A percentile compares a stretch with the other conserved stretches of the same genome.
Conservation (phyloP, 2,329 filamentous ascomycete genomes). For the Sporothrix inflata region DNA sequence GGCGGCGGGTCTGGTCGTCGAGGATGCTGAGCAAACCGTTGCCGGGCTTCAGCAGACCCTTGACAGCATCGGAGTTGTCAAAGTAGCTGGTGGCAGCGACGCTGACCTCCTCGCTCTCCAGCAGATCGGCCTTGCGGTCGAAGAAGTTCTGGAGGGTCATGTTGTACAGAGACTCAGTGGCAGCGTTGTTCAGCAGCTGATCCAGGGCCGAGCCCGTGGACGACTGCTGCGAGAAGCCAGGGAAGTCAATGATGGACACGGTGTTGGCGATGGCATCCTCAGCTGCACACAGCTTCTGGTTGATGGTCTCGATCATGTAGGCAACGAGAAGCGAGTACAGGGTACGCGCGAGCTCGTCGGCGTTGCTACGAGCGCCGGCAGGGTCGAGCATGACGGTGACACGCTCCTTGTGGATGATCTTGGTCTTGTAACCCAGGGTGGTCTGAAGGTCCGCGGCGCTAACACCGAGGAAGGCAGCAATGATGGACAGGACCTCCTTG, state of each 20-base stretch:
- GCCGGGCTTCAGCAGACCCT: slow-evolving; percentile 85
- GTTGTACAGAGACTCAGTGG: slow-evolving; percentile 89
- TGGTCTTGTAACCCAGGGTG: slow-evolving; percentile 92
- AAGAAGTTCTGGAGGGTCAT: slow-evolving; percentile 95
- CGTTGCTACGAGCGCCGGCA: slow-evolving; percentile 83
- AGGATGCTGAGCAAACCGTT: slow-evolving; percentile 93
- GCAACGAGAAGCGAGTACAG: slow-evolving; percentile 93
- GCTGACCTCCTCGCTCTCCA: slow-evolving; percentile 90
- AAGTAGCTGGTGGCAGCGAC: slow-evolving; percentile 95
- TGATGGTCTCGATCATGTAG: slow-evolving; percentile 90
- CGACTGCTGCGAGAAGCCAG: slow-evolving; percentile 84
- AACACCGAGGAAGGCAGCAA: slow-evolving; percentile 94
- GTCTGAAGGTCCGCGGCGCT: slow-evolving; percentile 78
- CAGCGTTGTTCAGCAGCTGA: slow-evolving; percentile 92
- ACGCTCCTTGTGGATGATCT: slow-evolving; percentile 91
- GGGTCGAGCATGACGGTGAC: slow-evolving; percentile 99
- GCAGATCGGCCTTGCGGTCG: slow-evolving; percentile 86
- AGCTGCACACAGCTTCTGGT: slow-evolving; percentile 82
- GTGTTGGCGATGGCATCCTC: slow-evolving; percentile 93
- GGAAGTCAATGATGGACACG: slow-evolving; percentile 93
- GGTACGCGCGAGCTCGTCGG: slow-evolving; percentile 90
- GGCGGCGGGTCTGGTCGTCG: slow-evolving; percentile 91
- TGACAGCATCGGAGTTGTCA: slow-evolving; percentile 93
- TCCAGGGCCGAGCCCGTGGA: slow-evolving; percentile 85
- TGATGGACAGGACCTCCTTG: slow-evolving; percentile 81